Conservation (phyloP, 2,329 filamentous ascomycete genomes). For the Fusarium algeriense region DNA sequence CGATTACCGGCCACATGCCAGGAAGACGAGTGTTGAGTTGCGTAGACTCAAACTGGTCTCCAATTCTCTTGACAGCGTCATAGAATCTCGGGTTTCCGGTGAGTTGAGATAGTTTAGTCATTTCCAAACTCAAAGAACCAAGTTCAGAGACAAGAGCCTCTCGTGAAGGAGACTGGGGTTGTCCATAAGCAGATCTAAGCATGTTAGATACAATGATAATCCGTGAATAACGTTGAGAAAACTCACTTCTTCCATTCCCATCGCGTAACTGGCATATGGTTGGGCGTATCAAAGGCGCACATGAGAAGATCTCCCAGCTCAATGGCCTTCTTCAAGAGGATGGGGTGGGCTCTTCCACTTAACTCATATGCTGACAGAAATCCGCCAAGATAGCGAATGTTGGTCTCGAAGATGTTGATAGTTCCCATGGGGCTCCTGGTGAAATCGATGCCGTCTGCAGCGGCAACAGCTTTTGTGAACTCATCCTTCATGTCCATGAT, state of each 20-base stretch:
- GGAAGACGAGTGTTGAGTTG: slow-evolving; percentile 68
- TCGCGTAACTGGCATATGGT: slow-evolving; percentile 66
- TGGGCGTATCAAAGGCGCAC: slow-evolving; percentile 74
- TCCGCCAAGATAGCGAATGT: slow-evolving; percentile 75
- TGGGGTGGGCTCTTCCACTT: slow-evolving; percentile 60
- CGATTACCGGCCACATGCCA: slow-evolving; percentile 71
- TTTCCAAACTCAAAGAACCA: slow-evolving; percentile 71
- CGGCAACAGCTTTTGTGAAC: slow-evolving; percentile 71
- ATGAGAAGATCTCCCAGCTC: slow-evolving; percentile 73
- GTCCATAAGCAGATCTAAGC: slow-evolving; percentile 42
- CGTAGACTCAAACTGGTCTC: slow-evolving; percentile 64
- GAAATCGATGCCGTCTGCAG: slow-evolving; percentile 70
- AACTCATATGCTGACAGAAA: slow-evolving; percentile 75
- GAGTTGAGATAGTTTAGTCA: slow-evolving; percentile 73
- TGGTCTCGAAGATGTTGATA: slow-evolving; percentile 76
- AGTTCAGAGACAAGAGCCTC: slow-evolving; percentile 46
- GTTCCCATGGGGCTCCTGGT: slow-evolving; percentile 58
- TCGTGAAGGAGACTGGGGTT: slow-evolving; percentile 39
- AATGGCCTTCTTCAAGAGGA: slow-evolving; percentile 69
- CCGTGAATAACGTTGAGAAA: neutral
- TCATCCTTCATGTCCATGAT: slow-evolving; percentile 75
- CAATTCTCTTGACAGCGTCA: slow-evolving; percentile 70
- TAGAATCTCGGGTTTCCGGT: slow-evolving; percentile 71
- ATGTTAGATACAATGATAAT: slow-evolving; percentile 21
- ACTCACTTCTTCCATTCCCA: slow-evolving; percentile 48